A percentile compares a stretch with the other conserved stretches of the same genome.
Evolutionary conservation across 768 basidiomycete genomes (phyloP).

Genomic region (Boletus insuetus): DNA sequence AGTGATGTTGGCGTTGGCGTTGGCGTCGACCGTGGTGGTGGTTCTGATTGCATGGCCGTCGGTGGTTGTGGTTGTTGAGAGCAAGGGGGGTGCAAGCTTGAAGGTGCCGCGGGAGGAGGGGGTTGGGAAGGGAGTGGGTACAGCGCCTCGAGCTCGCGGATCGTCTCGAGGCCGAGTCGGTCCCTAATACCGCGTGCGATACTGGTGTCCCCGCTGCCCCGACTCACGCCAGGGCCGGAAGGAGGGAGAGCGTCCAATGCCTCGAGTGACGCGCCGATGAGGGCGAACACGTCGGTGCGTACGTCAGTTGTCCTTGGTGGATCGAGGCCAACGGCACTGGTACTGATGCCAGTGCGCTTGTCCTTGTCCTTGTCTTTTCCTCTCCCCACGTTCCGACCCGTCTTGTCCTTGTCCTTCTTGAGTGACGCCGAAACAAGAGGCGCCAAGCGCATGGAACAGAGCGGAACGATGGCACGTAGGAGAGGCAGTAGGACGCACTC

Average conservation of each 20-base stretch:
- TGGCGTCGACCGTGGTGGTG: neutral
- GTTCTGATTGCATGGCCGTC: neutral
- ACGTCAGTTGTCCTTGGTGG: conserved; percentile 8
- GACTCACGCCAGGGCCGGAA: neutral
- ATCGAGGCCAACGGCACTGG: neutral
- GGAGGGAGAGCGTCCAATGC: conserved; percentile 17
- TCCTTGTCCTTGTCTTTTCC: conserved; percentile 6
- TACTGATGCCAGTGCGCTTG: neutral
- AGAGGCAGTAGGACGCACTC: conserved; percentile 21
- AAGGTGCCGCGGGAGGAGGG: neutral
- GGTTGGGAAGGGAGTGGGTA: conserved; percentile 1
- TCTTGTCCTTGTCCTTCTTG: conserved; percentile 10
- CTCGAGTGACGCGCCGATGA: conserved; percentile 20
- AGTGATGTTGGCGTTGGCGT: neutral
- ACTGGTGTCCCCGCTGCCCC: neutral
- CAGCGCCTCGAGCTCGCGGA: conserved; percentile 26
- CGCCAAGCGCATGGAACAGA: conserved; percentile 20
- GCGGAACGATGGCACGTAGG: conserved; percentile 16
- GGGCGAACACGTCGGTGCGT: conserved; percentile 22
- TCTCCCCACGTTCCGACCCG: neutral
- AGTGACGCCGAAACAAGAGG: neutral
- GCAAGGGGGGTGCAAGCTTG: neutral
- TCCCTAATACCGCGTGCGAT: conserved; percentile 14
- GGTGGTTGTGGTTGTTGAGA: neutral
- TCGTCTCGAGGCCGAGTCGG: conserved; percentile 27